Conservation (phyloP, 2,329 filamentous ascomycete species). For the Mollisia scopiformis region DNA sequence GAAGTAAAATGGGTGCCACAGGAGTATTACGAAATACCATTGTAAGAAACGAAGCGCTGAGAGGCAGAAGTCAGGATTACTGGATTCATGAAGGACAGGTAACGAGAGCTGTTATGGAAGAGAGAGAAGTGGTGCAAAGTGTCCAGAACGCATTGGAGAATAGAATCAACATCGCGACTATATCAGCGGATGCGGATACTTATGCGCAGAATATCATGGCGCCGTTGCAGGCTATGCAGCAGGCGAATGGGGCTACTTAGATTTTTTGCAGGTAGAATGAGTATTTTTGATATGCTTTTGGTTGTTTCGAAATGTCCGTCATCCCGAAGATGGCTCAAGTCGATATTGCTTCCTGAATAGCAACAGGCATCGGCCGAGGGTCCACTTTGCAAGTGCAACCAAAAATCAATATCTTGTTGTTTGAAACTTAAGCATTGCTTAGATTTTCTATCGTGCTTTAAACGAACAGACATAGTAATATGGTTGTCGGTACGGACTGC, state of each 20-base stretch:
- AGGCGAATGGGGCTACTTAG: neutral
- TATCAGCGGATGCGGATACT: constrained; percentile 65
- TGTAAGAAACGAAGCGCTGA: constrained; percentile 71
- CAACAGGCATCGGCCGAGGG: too few species aligned
- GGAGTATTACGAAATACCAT: constrained; percentile 82
- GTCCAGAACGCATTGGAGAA: constrained; percentile 68
- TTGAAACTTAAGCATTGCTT: too few species aligned
- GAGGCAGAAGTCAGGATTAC: constrained; percentile 69
- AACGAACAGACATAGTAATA: too few species aligned
- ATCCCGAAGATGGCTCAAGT: too few species aligned
- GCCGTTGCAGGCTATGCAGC: constrained; percentile 6
- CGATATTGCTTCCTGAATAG: too few species aligned
- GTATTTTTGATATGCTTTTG: neutral
- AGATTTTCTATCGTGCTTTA: too few species aligned
- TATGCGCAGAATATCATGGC: constrained; percentile 53
- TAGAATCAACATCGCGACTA: constrained; percentile 62
- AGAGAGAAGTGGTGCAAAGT: constrained; percentile 72
- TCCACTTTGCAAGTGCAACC: too few species aligned
- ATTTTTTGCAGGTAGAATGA: neutral
- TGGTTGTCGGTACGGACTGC: too few species aligned
- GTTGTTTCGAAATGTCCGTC: too few species aligned
- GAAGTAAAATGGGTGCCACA: constrained; percentile 71
- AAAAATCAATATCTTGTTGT: too few species aligned
- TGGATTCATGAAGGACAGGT: constrained; percentile 78
- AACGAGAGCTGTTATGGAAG: constrained; percentile 77